Evolutionary conservation across 495 filamentous ascomycete genomes (phyloP), one percentile per base, ranked within the genome.

Genomic region (Trichoderma parareesei): DNA sequence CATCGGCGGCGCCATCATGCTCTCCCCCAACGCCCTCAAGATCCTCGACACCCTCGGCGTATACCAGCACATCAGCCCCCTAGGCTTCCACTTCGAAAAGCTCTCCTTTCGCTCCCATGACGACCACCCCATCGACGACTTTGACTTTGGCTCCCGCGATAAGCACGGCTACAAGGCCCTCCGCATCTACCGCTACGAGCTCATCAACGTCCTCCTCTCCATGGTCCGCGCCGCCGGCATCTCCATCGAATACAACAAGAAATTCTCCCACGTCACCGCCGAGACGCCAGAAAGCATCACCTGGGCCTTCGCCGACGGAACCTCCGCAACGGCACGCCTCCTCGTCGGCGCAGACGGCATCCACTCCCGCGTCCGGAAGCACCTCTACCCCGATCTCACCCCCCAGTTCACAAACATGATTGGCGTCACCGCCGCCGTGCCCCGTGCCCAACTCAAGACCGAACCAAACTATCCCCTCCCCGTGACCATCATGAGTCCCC

Each of bases 281-380:
- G 78, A 82, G 43, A 70, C 69, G 5, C 65, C 67, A 2, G 67
- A 71, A 9, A 57, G 57, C 38, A 78, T 83, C 2, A 70, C 67
- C 0, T 82, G 79, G 68, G 61, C 53, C n/a, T 77, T 82, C 57
- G 70, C 67, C 16, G 77, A 82, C 62, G 78, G 78, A 10, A 70
- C 71, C 3, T 69, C 66, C 5, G 70, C 37, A 8, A 66, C 61
- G 0, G 76, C 78, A 4, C 55, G 63, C 1, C 73, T 76, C 40
- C 68, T 84, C 9, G 72, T 84, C 33, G 81, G 79, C 2, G 78
- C 79, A 0, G 80, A 84, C 44, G 80, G 82, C 27, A 81, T 82
- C 63, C 79, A 84, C 65, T 80, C 79, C 0, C 69, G 68, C 14
- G 77, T 84, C 11, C 78, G 78, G 18, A 62, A 64, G 38, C 66